Conservation (phyloP, 2,329 filamentous ascomycete genomes). For the Ophiostoma sp. region DNA sequence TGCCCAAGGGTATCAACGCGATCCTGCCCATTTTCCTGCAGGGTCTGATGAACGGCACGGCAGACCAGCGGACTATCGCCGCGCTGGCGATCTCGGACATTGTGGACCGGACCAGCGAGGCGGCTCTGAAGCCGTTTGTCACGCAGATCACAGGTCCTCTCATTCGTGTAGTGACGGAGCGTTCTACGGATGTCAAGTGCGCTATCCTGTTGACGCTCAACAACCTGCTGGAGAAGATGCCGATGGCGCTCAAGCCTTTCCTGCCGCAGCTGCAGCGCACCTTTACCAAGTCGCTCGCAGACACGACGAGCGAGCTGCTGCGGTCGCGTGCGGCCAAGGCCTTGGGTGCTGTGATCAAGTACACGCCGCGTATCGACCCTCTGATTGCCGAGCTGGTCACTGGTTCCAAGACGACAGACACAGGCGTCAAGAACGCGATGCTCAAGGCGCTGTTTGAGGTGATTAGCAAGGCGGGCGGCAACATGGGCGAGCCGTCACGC, state of each 20-base stretch:
- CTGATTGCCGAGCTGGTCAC: conserved; percentile 87
- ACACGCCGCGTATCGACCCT: conserved; percentile 92
- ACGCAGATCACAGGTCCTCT: conserved; percentile 96
- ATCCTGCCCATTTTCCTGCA: conserved; percentile 96
- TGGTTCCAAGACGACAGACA: conserved; percentile 84
- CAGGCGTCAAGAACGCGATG: conserved; percentile 91
- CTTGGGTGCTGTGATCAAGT: conserved; percentile 87
- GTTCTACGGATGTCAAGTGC: conserved; percentile 91
- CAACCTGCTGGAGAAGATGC: conserved; percentile 94
- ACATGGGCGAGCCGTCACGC: conserved; percentile 89
- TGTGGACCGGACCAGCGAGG: conserved; percentile 82
- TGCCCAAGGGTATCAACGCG: conserved; percentile 96
- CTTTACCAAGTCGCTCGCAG: conserved; percentile 91
- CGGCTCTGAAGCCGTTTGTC: conserved; percentile 87
- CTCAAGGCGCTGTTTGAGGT: conserved; percentile 95
- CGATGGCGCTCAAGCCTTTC: conserved; percentile 91
- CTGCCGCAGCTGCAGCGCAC: conserved; percentile 92
- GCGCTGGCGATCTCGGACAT: conserved; percentile 94
- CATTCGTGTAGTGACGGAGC: conserved; percentile 94
- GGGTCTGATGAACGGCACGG: conserved; percentile 91
- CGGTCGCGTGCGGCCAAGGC: conserved; percentile 87
- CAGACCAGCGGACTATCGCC: conserved; percentile 85
- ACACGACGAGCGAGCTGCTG: conserved; percentile 83
- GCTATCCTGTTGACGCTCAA: conserved; percentile 92
- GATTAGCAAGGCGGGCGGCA: conserved; percentile 85